Evolutionary conservation across 768 basidiomycete species (phyloP).

Genomic region (Collybia sp.): DNA sequence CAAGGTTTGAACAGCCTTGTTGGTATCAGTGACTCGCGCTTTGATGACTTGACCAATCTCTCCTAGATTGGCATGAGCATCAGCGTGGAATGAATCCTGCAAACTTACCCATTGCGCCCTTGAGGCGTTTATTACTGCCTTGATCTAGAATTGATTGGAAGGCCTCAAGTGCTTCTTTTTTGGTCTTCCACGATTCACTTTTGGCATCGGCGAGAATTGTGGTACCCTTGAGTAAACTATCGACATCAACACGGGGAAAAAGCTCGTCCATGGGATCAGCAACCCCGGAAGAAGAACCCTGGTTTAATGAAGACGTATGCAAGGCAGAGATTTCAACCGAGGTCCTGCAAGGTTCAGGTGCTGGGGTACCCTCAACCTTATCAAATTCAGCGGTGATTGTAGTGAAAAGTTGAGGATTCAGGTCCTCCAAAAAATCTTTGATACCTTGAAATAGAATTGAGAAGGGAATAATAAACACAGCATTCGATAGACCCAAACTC

Average conservation of each 20-base stretch:
- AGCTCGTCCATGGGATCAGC: constrained; percentile 85
- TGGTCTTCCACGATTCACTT: constrained; percentile 94
- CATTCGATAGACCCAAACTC: constrained; percentile 9
- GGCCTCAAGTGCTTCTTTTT: constrained; percentile 91
- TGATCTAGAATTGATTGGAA: constrained; percentile 84
- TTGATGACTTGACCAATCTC: constrained; percentile 91
- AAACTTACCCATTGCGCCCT: constrained; percentile 76
- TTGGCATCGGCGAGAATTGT: constrained; percentile 79
- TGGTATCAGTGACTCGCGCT: constrained; percentile 83
- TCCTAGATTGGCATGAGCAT: constrained; percentile 40
- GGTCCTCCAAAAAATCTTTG: constrained; percentile 87
- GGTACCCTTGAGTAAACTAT: constrained; percentile 78
- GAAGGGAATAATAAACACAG: not conserved
- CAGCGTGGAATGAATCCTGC: not conserved
- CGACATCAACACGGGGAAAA: constrained; percentile 93
- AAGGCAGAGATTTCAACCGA: constrained; percentile 70
- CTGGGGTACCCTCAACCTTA: constrained; percentile 73
- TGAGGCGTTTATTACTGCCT: constrained; percentile 88
- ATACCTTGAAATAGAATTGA: constrained; percentile 52
- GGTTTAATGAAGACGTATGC: constrained; percentile 33
- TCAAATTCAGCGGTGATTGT: constrained; percentile 93
- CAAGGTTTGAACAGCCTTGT: constrained; percentile 88
- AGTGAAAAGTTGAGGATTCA: constrained; percentile 88
- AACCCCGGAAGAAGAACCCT: constrained; percentile 33
- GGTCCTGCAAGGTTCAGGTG: constrained; percentile 75